These are phyloP conservation scores for Apiotrichum brassicae DNA, from an alignment of 1,284 basidiomycete genomes.

Conservation along the genomic window DNA sequence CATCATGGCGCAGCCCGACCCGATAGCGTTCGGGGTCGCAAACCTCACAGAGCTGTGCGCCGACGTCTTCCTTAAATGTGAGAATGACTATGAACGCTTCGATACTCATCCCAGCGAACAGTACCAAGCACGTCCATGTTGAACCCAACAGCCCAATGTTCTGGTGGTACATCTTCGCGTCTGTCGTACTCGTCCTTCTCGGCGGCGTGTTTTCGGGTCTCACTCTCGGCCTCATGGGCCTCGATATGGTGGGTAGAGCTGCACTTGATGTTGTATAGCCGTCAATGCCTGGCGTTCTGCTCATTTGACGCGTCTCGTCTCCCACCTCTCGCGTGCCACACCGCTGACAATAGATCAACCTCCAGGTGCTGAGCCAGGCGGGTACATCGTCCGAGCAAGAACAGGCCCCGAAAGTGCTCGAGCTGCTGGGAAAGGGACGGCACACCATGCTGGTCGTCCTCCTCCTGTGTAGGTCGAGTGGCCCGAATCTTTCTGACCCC, in stretches of 20 bases:
- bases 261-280: too few species aligned
- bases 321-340: too few species aligned
- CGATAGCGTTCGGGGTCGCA: too few species aligned
- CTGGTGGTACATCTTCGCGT: constrained; percentile 29
- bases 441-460: constrained; percentile 48
- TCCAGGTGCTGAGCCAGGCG: constrained; percentile 44
- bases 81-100: too few species aligned
- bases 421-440: constrained; percentile 46
- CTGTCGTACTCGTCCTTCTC: constrained; percentile 28
- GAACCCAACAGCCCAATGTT: constrained; percentile 27
- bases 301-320: background rate
- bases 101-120: constrained; percentile 1
- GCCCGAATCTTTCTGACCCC: constrained; percentile 7
- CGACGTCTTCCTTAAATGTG: too few species aligned
- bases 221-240: constrained; percentile 51
- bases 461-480: constrained; percentile 35
- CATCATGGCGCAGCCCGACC: too few species aligned
- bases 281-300: too few species aligned
- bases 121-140: constrained; percentile 33
- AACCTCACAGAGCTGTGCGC: too few species aligned
- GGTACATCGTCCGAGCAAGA: constrained; percentile 45
- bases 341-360: constrained; percentile 30
- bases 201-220: constrained; percentile 52
- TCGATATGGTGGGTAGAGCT: constrained; percentile 44
- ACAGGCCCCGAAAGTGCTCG: constrained; percentile 48